Base-by-base conservation (phyloP, 768 basidiomycete species). In the Lactarius evosmus region DNA sequence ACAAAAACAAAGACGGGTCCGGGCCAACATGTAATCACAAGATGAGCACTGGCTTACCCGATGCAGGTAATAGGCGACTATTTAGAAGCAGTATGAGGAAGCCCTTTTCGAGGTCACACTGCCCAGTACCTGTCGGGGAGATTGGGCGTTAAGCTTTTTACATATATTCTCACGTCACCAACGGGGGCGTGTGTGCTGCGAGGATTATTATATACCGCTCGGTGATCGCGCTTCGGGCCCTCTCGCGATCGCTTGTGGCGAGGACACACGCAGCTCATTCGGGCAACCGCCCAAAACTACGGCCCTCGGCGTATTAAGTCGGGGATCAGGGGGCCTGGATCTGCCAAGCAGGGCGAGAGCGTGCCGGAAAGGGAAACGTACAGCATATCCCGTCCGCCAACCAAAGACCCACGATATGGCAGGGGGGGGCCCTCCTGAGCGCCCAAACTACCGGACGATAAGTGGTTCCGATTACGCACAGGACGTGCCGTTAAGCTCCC, bases 121-220 rank as follows among this genome's bases (percentile, higher is more conserved):
- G 36, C 36, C 58, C 53, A 60, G 44, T 55, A 34, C 63, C 54
- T 51, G 58, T 50, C 46, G 44, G 44, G 36, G 34, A 55, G 34
- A 55, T 56, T 40, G 63, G 53, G 63, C 63, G 63, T 60, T 65
- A 60, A 63, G 63, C 63, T 50, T 65, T 63, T 65, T 65, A 60
- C 63, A 60, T 60, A 6, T 12, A 17, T 56, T 61, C 59, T 65
- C 59, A 65, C 63, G 63, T 65, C 63, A 65, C 59, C 32, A 17
- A 25, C 51, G 12, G n/a, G 55, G 61, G 55, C 32, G 41, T 63
- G 61, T 27, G 25, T 7, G 49, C 46, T 25, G 55, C 49, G 38
- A 38, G 56, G 14, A 44, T 52, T 41, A 53, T 56, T 49, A 50
- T 63, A 33, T n/a, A 38, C 32, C 3, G 40, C 25, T 53, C 62